A percentile compares a stretch with the other conserved stretches of the same genome.
phyloP scores from a whole-genome alignment of 1,284 basidiomycete species.

The Pseudozyma pruni region DNA sequence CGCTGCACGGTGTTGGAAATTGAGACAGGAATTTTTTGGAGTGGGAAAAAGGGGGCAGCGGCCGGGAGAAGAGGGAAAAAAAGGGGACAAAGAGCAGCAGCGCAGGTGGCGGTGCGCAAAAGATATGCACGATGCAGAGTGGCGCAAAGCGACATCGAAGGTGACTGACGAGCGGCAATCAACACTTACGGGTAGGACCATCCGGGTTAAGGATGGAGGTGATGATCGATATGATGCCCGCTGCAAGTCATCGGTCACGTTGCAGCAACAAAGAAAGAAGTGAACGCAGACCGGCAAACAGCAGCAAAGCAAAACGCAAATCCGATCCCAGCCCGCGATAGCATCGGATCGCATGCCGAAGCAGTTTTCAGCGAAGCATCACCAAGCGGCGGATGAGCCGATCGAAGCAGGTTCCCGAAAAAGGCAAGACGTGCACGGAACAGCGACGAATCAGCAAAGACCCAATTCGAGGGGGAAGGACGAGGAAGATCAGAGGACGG shows the following conservation, averaged over 20 bases:
- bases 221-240: slow-evolving; percentile 21
- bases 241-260: slow-evolving; percentile 33
- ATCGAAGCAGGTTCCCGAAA: slow-evolving; percentile 22
- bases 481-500: too few species aligned
- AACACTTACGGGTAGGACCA: slow-evolving; percentile 26
- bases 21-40: not conserved
- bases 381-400: slow-evolving; percentile 4
- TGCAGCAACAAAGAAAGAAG: slow-evolving; percentile 11
- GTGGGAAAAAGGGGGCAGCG: slow-evolving; percentile 1
- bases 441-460: slow-evolving; percentile 17
- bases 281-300: slow-evolving; percentile 2
- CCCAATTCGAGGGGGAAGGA: slow-evolving; percentile 1
- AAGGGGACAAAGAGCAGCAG: not conserved
- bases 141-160: not conserved
- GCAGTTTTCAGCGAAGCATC: not conserved
- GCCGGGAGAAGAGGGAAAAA: not conserved
- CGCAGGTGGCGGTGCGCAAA: slow-evolving; percentile 1
- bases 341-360: slow-evolving; percentile 18
- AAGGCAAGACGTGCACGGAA: slow-evolving; percentile 5
- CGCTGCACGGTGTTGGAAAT: too few species aligned
- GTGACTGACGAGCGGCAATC: not conserved
- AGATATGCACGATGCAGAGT: not conserved
- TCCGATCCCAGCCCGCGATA: slow-evolving; percentile 2
- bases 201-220: slow-evolving; percentile 21
- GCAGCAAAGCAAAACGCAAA: slow-evolving; percentile 9